phyloP scores from a whole-genome alignment of 495 filamentous ascomycete species.

The Aspergillus steynii region DNA sequence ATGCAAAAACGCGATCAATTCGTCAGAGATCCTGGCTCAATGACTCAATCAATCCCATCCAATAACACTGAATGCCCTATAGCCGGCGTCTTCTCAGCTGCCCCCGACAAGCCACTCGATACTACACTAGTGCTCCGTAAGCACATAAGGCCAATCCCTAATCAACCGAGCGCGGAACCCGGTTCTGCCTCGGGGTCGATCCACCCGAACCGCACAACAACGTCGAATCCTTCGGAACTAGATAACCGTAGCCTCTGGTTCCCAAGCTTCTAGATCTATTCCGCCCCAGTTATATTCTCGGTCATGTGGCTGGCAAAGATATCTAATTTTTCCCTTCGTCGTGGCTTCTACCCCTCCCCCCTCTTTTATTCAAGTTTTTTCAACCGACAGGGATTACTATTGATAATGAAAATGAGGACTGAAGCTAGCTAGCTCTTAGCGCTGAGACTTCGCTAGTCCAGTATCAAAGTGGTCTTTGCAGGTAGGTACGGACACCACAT shows the following conservation, averaged over 20 bases:
- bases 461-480: constrained; percentile 18
- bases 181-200: neutral
- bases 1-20: neutral
- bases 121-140: neutral
- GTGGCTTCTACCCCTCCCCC: neutral
- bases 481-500: neutral
- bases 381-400: neutral
- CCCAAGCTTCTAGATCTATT: constrained; percentile 9
- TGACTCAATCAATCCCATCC: neutral
- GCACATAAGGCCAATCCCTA: neutral
- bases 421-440: neutral
- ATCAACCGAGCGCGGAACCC: neutral
- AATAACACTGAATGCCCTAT: neutral
- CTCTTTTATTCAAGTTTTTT: neutral
- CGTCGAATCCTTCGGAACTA: neutral
- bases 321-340: neutral
- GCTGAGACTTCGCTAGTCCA: constrained; percentile 6
- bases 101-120: no score
- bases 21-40: neutral
- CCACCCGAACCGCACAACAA: constrained; percentile 2
- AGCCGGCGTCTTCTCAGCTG: neutral
- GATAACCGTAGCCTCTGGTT: neutral
- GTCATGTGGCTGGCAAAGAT: constrained; percentile 8
- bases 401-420: neutral
- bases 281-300: constrained; percentile 1